Percentiles rank a stretch among this genome's conserved stretches.
These are phyloP conservation scores for Elaeagnus macrophylla DNA, from an alignment of 306 rosid genomes.

Conservation along the genomic window DNA sequence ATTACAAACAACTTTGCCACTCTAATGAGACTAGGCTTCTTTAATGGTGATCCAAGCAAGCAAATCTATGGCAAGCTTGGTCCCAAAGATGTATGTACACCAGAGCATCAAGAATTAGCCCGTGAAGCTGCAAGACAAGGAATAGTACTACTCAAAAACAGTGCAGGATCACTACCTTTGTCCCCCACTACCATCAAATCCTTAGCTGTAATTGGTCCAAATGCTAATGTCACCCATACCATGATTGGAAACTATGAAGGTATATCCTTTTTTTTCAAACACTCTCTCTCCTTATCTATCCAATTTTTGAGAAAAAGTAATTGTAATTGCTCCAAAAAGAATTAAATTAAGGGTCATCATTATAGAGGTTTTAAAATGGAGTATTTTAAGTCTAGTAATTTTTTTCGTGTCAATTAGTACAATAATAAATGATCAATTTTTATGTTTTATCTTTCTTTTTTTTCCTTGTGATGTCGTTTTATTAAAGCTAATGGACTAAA, in stretches of 20 bases:
- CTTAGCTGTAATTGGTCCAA: conserved; percentile 90
- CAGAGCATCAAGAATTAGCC: conserved; percentile 56
- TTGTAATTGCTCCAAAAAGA: no score
- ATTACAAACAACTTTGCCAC: conserved; percentile 74
- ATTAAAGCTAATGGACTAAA: no score
- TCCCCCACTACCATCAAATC: conserved; percentile 57
- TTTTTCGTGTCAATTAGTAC: no score
- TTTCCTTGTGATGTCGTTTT: no score
- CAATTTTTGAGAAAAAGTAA: no score
- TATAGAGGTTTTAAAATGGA: no score
- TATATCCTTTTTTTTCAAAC: conserved; percentile 6
- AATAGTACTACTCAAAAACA: conserved; percentile 80
- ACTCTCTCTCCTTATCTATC: not conserved
- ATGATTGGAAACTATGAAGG: conserved; percentile 97
- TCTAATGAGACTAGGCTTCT: conserved; percentile 87
- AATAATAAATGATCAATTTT: no score
- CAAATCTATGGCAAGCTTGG: conserved; percentile 74
- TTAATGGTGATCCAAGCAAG: conserved; percentile 80
- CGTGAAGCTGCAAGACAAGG: conserved; percentile 96
- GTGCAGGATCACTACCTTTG: conserved; percentile 56
- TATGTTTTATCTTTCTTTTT: no score
- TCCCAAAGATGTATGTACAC: conserved; percentile 92
- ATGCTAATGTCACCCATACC: conserved; percentile 76
- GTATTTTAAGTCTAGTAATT: no score
- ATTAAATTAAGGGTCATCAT: no score